Evolutionary conservation across 441 rosid species (phyloP).

Genomic region (Biscutella laevigata): DNA sequence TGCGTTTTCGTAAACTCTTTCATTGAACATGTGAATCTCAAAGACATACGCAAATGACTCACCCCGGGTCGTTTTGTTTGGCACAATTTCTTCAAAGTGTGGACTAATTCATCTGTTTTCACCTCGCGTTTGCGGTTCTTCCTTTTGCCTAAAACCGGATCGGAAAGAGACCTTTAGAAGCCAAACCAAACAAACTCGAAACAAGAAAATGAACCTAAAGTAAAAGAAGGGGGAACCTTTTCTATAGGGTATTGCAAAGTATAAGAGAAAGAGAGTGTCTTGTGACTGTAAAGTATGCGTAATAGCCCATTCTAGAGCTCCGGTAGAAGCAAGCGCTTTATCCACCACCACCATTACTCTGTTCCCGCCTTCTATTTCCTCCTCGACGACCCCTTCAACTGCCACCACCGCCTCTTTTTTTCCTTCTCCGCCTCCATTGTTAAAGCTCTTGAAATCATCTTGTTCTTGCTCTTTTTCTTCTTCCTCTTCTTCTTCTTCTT

Average conservation of each 20-base stretch:
- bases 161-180: not conserved
- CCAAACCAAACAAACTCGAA: not conserved
- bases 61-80: constrained; percentile 67
- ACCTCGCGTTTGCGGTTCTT: constrained; percentile 32
- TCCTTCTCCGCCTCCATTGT: constrained; percentile 5
- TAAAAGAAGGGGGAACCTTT: constrained; percentile 28
- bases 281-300: constrained; percentile 60
- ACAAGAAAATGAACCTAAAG: not conserved
- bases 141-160: constrained; percentile 25
- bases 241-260: constrained; percentile 36
- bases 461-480: not conserved
- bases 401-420: constrained; percentile 6
- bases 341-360: constrained; percentile 85
- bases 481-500: constrained; percentile 14
- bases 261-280: constrained; percentile 54
- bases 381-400: constrained; percentile 5
- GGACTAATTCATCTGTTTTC: constrained; percentile 49
- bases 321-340: constrained; percentile 59
- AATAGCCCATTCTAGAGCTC: constrained; percentile 80
- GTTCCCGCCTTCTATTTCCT: constrained; percentile 32
- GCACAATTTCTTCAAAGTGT: constrained; percentile 52
- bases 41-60: too few relatives aligned
- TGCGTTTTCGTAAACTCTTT: too few relatives aligned
- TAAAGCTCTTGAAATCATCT: constrained; percentile 15
- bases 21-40: too few relatives aligned